Conservation (phyloP, 768 basidiomycete genomes). For the Psilocybe tampanensis region DNA sequence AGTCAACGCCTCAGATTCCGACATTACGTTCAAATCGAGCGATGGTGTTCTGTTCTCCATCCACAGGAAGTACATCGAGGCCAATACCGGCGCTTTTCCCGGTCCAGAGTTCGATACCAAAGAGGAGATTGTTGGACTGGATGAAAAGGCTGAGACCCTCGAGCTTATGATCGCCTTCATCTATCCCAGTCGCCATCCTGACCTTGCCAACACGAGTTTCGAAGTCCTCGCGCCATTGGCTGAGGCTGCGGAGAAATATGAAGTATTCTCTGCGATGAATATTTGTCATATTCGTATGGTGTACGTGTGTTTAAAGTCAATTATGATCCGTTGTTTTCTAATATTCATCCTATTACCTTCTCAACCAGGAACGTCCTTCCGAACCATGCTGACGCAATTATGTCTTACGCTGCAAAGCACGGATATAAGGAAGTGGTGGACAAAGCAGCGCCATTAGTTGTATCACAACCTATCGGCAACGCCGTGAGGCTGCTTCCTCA, state of each 20-base stretch:
- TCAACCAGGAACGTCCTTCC: neutral
- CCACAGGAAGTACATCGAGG: conserved; percentile 23
- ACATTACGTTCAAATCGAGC: conserved; percentile 23
- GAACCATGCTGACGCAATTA: neutral
- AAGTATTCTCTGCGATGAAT: conserved; percentile 1
- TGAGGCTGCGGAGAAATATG: neutral
- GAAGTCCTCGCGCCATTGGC: neutral
- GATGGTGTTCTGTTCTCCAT: conserved; percentile 23
- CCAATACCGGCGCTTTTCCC: conserved; percentile 23
- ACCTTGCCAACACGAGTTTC: conserved; percentile 6
- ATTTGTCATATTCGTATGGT: neutral
- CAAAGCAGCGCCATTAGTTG: neutral
- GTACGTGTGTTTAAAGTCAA: neutral
- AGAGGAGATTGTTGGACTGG: conserved; percentile 21
- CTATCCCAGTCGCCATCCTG: conserved; percentile 24
- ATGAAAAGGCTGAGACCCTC: conserved; percentile 23
- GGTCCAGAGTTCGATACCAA: conserved; percentile 16
- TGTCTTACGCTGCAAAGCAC: neutral
- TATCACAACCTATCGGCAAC: neutral
- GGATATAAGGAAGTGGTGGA: neutral
- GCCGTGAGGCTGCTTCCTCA: neutral
- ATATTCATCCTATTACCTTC: too few relatives aligned
- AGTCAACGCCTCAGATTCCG: conserved; percentile 9
- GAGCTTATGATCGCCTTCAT: conserved; percentile 28
- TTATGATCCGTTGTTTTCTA: too few relatives aligned